Conservation (phyloP, 2,329 filamentous ascomycete genomes). For the Aureobasidium melanogenum region DNA sequence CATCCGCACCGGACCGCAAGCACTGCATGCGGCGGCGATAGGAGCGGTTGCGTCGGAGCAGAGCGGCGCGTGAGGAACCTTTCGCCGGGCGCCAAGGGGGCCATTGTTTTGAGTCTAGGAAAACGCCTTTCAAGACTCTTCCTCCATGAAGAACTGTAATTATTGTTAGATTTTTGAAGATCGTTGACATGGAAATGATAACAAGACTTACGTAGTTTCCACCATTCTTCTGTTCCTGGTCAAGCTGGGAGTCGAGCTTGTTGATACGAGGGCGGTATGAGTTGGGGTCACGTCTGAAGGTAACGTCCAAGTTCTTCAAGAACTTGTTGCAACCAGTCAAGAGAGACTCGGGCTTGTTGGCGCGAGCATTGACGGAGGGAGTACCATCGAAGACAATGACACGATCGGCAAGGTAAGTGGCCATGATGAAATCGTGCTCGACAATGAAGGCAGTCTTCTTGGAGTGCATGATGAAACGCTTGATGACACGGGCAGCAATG, state of each 20-base stretch:
- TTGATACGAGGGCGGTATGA: conserved; percentile 98
- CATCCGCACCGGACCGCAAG: conserved; percentile 38
- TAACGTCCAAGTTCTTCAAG: conserved; percentile 93
- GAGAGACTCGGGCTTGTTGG: conserved; percentile 83
- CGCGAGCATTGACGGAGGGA: conserved; percentile 79
- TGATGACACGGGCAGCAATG: conserved; percentile 92
- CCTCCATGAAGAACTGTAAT: conserved; percentile 84
- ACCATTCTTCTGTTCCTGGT: conserved; percentile 89
- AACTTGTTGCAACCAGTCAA: conserved; percentile 95
- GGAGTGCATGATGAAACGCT: conserved; percentile 99
- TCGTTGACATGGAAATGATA: not conserved
- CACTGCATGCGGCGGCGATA: conserved; percentile 9
- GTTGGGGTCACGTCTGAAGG: conserved; percentile 94
- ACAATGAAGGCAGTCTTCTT: conserved; percentile 99
- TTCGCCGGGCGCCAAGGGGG: not conserved
- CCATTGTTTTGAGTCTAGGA: conserved; percentile 29
- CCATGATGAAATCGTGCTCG: conserved; percentile 99
- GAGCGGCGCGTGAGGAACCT: conserved; percentile 10
- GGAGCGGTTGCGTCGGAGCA: conserved; percentile 9
- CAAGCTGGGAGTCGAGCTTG: conserved; percentile 89
- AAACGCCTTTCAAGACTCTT: conserved; percentile 61
- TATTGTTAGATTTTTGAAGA: not conserved
- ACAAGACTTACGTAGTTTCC: conserved; percentile 73
- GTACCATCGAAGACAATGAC: conserved; percentile 98
- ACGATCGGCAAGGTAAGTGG: conserved; percentile 72